Conservation (phyloP, 306 rosid species). For the Sicyos baderoa region DNA sequence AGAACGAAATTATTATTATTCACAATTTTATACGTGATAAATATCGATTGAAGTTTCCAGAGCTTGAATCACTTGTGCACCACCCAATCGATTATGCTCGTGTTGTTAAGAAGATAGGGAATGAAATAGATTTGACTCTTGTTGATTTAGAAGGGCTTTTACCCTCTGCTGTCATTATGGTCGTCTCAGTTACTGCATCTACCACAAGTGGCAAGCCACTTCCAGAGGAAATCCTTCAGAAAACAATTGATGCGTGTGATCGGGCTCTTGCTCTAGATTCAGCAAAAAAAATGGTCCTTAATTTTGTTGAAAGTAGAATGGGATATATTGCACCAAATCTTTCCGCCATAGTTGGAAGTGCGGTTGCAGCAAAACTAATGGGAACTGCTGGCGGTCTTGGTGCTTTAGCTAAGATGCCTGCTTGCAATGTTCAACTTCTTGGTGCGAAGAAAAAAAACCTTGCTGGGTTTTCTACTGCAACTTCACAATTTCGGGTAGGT, state of each 20-base stretch:
- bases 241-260: conserved; percentile 81
- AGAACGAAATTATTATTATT: conserved; percentile 79
- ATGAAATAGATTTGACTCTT: conserved; percentile 84
- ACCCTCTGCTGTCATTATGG: conserved; percentile 91
- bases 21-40: conserved; percentile 93
- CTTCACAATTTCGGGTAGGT: conserved; percentile 87
- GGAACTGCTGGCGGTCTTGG: conserved; percentile 86
- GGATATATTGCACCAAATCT: conserved; percentile 93
- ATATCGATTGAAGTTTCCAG: conserved; percentile 85
- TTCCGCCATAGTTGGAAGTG: conserved; percentile 86
- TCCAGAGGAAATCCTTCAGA: conserved; percentile 69
- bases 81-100: conserved; percentile 95
- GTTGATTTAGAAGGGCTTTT: conserved; percentile 93
- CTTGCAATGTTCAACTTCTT: conserved; percentile 89
- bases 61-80: conserved; percentile 89
- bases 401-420: conserved; percentile 89
- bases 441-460: conserved; percentile 92
- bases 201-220: conserved; percentile 98
- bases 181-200: conserved; percentile 93
- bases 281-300: conserved; percentile 83
- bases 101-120: conserved; percentile 92
- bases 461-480: conserved; percentile 91
- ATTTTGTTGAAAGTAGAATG: conserved; percentile 96
- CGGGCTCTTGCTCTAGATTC: conserved; percentile 86
- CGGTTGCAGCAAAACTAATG: conserved; percentile 95